Evolutionary conservation across 805 yeast species (phyloP).

Genomic region (Wickerhamiella sergipiensis): DNA sequence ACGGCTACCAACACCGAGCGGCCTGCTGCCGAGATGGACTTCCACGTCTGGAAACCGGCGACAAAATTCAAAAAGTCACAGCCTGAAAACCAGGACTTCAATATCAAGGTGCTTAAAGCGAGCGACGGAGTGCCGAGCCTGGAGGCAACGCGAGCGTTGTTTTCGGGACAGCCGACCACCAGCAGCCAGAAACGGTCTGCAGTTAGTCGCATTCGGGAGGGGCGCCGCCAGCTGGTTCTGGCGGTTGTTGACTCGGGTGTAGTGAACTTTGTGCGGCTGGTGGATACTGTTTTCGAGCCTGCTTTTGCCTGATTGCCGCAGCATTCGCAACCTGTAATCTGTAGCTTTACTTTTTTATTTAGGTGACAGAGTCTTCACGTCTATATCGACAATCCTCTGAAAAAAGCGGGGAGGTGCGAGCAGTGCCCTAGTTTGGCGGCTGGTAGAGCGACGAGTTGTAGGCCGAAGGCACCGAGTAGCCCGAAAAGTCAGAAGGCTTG

Average conservation of each 20-base stretch:
- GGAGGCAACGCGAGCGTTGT: constrained; percentile 23
- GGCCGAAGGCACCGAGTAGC: constrained; percentile 16
- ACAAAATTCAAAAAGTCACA: constrained; percentile 50
- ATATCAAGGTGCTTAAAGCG: constrained; percentile 43
- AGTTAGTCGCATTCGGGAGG: constrained; percentile 33
- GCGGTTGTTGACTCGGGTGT: constrained; percentile 70
- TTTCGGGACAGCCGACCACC: constrained; percentile 17
- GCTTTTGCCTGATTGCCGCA: neutral
- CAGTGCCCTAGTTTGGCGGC: neutral
- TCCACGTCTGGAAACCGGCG: constrained; percentile 72
- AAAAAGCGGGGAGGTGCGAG: neutral
- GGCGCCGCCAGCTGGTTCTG: constrained; percentile 39
- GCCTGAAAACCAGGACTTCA: constrained; percentile 65
- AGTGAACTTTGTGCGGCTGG: constrained; percentile 41
- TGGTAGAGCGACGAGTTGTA: constrained; percentile 14
- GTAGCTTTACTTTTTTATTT: too few relatives aligned
- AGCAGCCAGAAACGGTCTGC: constrained; percentile 23
- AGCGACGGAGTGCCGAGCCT: constrained; percentile 10
- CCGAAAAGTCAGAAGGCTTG: constrained; percentile 7
- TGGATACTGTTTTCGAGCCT: constrained; percentile 17
- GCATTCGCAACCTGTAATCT: too few relatives aligned
- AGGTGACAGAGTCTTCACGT: too few relatives aligned
- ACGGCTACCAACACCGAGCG: neutral
- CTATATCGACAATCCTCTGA: too few relatives aligned
- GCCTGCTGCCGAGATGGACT: constrained; percentile 26